These are phyloP conservation scores for Suillus bovinus DNA, from an alignment of 768 basidiomycete species.

Conservation along the genomic window DNA sequence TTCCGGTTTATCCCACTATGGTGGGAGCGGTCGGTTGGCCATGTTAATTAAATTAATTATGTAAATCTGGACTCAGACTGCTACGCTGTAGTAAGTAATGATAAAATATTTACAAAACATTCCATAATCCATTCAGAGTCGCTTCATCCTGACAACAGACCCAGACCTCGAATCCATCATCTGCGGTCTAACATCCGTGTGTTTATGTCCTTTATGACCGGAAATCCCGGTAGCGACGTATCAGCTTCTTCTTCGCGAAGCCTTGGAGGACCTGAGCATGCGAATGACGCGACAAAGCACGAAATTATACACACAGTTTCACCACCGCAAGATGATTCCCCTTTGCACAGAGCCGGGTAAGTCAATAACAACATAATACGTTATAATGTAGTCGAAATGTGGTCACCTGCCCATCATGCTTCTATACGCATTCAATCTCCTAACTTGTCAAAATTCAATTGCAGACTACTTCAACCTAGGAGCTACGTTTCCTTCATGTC, in stretches of 20 bases:
- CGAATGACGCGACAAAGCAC: constrained; percentile 9
- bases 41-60: too few relatives aligned
- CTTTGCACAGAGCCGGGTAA: constrained; percentile 57
- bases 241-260: constrained; percentile 4
- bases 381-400: constrained; percentile 2
- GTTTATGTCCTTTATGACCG: constrained; percentile 1
- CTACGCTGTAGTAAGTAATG: too few relatives aligned
- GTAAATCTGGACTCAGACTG: too few relatives aligned
- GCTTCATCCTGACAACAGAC: not conserved
- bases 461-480: constrained; percentile 57
- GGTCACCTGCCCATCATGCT: constrained; percentile 15
- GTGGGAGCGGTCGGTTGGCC: too few relatives aligned
- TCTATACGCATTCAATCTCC: constrained; percentile 14
- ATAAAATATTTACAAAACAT: too few relatives aligned
- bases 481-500: constrained; percentile 40
- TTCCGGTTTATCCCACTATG: too few relatives aligned
- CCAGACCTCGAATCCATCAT: not conserved
- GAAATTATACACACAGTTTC: constrained; percentile 17
- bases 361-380: constrained; percentile 23
- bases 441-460: constrained; percentile 15
- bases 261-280: not conserved
- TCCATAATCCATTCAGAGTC: not conserved
- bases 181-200: not conserved
- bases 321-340: constrained; percentile 38
- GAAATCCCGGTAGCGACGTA: not conserved